Base-by-base conservation (phyloP, 176 grass and related monocot species). In the Echinochloa phyllopogon region DNA sequence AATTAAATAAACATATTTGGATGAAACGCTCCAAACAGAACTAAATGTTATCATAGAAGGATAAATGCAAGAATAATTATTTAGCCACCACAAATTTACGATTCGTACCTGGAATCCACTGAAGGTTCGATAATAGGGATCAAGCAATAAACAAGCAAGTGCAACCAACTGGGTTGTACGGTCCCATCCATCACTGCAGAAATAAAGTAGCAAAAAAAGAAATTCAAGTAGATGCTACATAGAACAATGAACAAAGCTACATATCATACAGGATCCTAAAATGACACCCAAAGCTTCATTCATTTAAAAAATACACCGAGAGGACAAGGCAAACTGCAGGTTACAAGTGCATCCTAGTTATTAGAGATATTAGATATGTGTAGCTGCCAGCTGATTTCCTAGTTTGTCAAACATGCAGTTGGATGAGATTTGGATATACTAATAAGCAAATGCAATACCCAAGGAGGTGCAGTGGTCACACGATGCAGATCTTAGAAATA, bases 111-210 rank as follows among this genome's bases (percentile, higher is more conserved):
- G 93, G 75, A 98, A 98, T 64, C 96, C 96, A 64, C 90, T 81
- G 87, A 98, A 92, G n/a, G 96, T 98, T 64, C 96, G 87, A 83
- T 98, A 98, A 85, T 92, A 92, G 45, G 96, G 96, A 79, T 98
- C 96, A 76, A 98, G 93, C 49, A 98, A 85, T 79, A 98, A 84
- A 79, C 93, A 87, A 79, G 93, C 83, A 85, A 98, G 96, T 66
- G 96, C 85, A 69, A 95, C 92, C 80, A 98, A 81, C 74, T 98
- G 96, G 70, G 96, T 92, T 84, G 96, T 98, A 61, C 96, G 89
- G 79, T 98, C 96, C 96, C 96, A 98, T 82, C 96, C 96, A 84
- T 98, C 96, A 89, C 96, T 98, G 65, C 84, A 92, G 40, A 82
- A 82, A 42, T 14, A 62, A 33, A 73, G 81, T 12, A 83, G 61